Conservation (phyloP, 1,139 yeast species). For the Blastobotrys niveus region DNA sequence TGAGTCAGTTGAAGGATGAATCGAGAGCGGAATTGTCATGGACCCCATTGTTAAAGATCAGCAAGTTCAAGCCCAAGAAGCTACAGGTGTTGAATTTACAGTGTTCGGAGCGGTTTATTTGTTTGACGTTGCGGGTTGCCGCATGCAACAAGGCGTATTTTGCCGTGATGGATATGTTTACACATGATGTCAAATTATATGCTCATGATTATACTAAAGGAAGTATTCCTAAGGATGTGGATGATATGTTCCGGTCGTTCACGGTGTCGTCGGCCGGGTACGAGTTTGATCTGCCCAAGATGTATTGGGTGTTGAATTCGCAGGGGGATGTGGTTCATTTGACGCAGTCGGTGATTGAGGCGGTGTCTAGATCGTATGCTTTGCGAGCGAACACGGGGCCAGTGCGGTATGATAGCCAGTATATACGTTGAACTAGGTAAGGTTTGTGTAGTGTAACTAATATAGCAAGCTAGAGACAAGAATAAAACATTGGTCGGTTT, state of each 20-base stretch:
- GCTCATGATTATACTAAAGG: conserved; percentile 1
- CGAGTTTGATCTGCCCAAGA: neutral
- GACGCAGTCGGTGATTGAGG: conserved; percentile 1
- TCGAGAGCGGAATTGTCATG: neutral
- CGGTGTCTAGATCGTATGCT: conserved; percentile 1
- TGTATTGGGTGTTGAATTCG: conserved; percentile 3
- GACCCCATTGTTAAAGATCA: neutral
- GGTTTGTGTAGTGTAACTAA: neutral
- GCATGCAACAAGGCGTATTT: conserved; percentile 3
- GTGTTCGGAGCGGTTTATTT: neutral
- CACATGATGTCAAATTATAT: neutral
- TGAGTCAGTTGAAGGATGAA: neutral
- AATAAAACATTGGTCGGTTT: no score
- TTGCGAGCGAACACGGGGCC: neutral
- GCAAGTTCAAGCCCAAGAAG: neutral
- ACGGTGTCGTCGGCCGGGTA: neutral
- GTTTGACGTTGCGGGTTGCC: neutral
- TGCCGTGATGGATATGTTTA: neutral
- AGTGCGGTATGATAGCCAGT: neutral
- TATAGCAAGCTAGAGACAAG: no score
- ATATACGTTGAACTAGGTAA: neutral
- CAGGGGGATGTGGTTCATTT: conserved; percentile 1
- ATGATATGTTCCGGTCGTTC: conserved; percentile 2
- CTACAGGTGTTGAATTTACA: neutral
- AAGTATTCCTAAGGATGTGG: neutral